Base-by-base conservation (phyloP, 208 protist genomes). In the Leishmania tarentolae region DNA sequence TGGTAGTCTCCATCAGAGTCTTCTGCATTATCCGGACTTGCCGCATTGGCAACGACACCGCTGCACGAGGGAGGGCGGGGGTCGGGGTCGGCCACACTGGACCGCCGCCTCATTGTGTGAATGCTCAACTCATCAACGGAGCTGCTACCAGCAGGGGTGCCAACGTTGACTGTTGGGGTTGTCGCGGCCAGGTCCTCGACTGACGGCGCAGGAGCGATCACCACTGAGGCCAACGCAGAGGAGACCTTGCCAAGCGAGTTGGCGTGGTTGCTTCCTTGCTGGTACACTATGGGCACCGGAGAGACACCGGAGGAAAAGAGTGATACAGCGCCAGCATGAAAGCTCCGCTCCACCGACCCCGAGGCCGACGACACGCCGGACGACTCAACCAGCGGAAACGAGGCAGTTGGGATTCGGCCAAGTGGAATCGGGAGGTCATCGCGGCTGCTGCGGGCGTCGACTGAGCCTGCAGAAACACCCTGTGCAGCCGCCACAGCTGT, bases 71-170 rank as follows among this genome's bases (percentile, higher is more conserved):
- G 44, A 24, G 46, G 47, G 71, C 57, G 44, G 47, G 71, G 47
- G 44, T 47, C 50, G 24, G 47, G 40, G 11, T 37, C 15, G 11
- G 44, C 28, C 17, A 59, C 50, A 24, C 71, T 75, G 3, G 5
- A n/a, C 47, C 44, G 71, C 47, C 44, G 71, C 17, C 46, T 46
- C 47, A 35, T 59, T 21, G 71, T 59, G 63, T 78, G 61, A 40
- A 61, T 73, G 47, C 46, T 78, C 35, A 28, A 21, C 11, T 83
- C 79, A 66, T 83, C 79, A 21, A 17, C 35, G 15, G 79, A 83
- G 50, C 61, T 28, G 52, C 61, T 66, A 13, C 73, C 79, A 11
- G 50, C 57, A 3, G 73, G 71, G 0, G 75, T 80, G 8, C 40
- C 80, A 11, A 37, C 57, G 21, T 69, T 70, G 57, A 50, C 28